Conservation (phyloP, 2,329 filamentous ascomycete genomes). For the Hypoxylon sp. region DNA sequence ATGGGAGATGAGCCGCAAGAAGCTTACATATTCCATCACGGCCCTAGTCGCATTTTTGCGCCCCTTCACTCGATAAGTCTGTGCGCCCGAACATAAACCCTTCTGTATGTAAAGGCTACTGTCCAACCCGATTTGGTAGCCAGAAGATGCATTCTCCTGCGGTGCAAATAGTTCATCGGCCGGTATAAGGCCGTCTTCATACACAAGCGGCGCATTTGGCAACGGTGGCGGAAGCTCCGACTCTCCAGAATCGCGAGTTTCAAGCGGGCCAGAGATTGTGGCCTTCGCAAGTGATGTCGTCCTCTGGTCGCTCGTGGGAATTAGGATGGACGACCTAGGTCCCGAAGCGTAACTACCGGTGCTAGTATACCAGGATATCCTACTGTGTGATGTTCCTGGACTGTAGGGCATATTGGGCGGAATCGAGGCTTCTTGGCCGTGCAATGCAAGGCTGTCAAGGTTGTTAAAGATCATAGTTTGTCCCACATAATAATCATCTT, state of each 20-base stretch:
- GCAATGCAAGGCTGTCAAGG: constrained; percentile 34
- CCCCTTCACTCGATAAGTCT: constrained; percentile 53
- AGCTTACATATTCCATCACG: constrained; percentile 46
- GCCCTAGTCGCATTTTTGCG: constrained; percentile 54
- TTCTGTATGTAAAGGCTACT: constrained; percentile 54
- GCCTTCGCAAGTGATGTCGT: constrained; percentile 36
- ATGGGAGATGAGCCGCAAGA: not conserved
- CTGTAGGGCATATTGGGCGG: constrained; percentile 24
- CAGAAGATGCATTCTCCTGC: constrained; percentile 19
- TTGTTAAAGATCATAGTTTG: constrained; percentile 34
- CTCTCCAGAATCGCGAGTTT: constrained; percentile 9
- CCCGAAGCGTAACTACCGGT: constrained; percentile 40
- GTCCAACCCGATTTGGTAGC: constrained; percentile 52
- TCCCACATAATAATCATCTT: constrained; percentile 32
- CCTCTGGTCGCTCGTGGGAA: constrained; percentile 44
- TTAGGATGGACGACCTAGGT: constrained; percentile 21
- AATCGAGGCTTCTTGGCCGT: constrained; percentile 23
- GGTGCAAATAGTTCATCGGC: constrained; percentile 37
- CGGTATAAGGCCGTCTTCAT: constrained; percentile 44
- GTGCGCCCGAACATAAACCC: constrained; percentile 57
- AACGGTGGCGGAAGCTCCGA: constrained; percentile 7
- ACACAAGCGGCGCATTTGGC: constrained; percentile 12
- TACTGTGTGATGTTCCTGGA: constrained; percentile 32
- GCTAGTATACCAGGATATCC: constrained; percentile 42
- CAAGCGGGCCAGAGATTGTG: constrained; percentile 1